Base-by-base conservation (phyloP, 345 rosid genomes). In the Lepidium didymum region DNA sequence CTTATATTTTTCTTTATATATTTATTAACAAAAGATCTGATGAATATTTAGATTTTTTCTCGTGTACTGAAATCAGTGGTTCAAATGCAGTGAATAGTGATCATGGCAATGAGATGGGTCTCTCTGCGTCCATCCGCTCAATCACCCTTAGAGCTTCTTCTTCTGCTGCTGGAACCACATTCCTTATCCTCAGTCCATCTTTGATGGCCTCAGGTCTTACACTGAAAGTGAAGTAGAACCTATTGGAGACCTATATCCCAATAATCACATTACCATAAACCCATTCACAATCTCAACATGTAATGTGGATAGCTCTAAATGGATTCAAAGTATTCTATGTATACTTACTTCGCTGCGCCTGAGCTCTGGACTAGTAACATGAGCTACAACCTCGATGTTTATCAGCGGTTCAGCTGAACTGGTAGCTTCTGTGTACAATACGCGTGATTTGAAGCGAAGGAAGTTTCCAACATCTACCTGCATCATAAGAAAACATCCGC, bases 391-490 rank as follows among this genome's bases (percentile, higher is more conserved):
- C 87, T 85, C 93, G 0, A 87, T 81, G 72, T 85, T 87, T 69
- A 87, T 87, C 41, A 85, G 63, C 12, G 89, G 92, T 68, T 76
- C 70, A 45, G 78, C 76, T 8, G 91, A 84, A 70, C 68, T 59
- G 57, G 66, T 85, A 6, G 83, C 85, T 60, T 90, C 87, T 0
- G 93, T 87, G 64, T 82, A 89, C 78, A 92, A 75, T 54, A 92
- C 78, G 2, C 96, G 86, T n/a, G 92, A 89, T 60, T 89, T 89
- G 60, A 92, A 73, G 12, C 92, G 88, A 61, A 92, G 96, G 50
- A 92, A 92, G 72, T 87, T 85, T 33, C 96, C 98, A 18, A 86
- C 88, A 79, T 85, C 91, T 44, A 89, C 96, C 91, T 82, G 81
- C 85, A 83, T 38, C 62, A 62, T 18, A 12, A 61, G 18, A 45